Base-by-base conservation (phyloP, 768 basidiomycete species). In the Pilatotrama ljubarskyi region DNA sequence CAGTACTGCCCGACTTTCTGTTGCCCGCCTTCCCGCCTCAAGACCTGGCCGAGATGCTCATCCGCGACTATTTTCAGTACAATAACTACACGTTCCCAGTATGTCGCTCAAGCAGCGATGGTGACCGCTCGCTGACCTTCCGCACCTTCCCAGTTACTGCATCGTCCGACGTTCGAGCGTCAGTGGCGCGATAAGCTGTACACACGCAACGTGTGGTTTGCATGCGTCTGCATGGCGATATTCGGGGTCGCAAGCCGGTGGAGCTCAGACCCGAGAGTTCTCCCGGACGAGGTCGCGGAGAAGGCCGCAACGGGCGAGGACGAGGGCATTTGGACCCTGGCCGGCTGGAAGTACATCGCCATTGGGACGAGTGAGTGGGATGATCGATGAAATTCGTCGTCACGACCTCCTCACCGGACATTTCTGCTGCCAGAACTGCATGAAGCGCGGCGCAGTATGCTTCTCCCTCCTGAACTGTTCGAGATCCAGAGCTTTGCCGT, bases 11-110 rank as follows among this genome's bases (percentile, higher is more conserved):
- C 7, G 54, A 55, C 63, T 68, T 43, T 70, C 78, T 59, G 64
- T 81, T 15, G 62, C 69, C 41, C 71, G 76, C 68, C 2, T 86
- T 90, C 48, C 93, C 92, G 38, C 83, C 90, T 0, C 67, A 72
- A 15, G 86, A 88, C 58, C 81, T 93, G 17, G 81, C 81, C 8
- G 67, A 72, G 26, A 69, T 64, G 17, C 78, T 97, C 29, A 82
- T 95, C 63, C 74, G 83, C 38, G 75, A 87, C 26, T 94, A 84
- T 69, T 96, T 96, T 65, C 64, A 73, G 2, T 77, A 85, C 59
- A 71, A 79, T 50, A 89, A 93, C 66, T 66, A 70, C 26, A 76
- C 82, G 36, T 77, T 84, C 55, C 90, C 91, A 7, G 61, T 58
- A 50, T n/a, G 54, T 38, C 36, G 29, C n/a, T 18, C 17, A 18